Evolutionary conservation across 176 grass and related monocot species (phyloP).

Genomic region (Guadua angustifolia): DNA sequence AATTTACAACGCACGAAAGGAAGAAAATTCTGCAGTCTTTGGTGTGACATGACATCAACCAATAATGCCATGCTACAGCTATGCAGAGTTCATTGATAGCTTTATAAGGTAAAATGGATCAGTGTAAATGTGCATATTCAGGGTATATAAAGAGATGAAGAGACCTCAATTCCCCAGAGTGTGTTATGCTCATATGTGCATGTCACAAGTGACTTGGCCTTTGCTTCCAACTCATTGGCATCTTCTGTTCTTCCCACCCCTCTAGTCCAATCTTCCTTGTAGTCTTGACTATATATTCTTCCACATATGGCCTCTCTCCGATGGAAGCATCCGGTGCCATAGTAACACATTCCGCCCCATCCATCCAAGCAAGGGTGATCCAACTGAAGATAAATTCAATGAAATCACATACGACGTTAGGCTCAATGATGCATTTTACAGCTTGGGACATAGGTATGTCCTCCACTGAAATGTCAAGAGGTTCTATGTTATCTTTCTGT

Average conservation of each 20-base stretch:
- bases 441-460: not conserved
- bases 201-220: constrained; percentile 51
- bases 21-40: not conserved
- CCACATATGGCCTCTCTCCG: constrained; percentile 65
- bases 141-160: not conserved
- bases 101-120: constrained; percentile 6
- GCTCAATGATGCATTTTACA: constrained; percentile 27
- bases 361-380: constrained; percentile 70
- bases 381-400: constrained; percentile 53
- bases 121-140: constrained; percentile 4
- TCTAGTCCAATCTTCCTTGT: constrained; percentile 51
- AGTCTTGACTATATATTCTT: constrained; percentile 48
- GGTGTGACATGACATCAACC: not conserved
- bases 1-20: not conserved
- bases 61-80: not conserved
- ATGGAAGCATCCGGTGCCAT: constrained; percentile 79
- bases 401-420: constrained; percentile 24
- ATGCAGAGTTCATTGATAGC: not conserved
- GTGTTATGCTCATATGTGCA: constrained; percentile 69
- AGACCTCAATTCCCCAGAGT: constrained; percentile 71
- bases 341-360: constrained; percentile 72
- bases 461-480: constrained; percentile 21
- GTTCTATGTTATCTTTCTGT: not conserved
- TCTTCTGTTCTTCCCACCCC: constrained; percentile 41
- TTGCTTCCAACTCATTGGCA: constrained; percentile 56